A percentile compares a stretch with the other conserved stretches of the same genome.
Evolutionary conservation across 371 early-diverging fungal species (phyloP).

Genomic region (Chytridium lagenaria): DNA sequence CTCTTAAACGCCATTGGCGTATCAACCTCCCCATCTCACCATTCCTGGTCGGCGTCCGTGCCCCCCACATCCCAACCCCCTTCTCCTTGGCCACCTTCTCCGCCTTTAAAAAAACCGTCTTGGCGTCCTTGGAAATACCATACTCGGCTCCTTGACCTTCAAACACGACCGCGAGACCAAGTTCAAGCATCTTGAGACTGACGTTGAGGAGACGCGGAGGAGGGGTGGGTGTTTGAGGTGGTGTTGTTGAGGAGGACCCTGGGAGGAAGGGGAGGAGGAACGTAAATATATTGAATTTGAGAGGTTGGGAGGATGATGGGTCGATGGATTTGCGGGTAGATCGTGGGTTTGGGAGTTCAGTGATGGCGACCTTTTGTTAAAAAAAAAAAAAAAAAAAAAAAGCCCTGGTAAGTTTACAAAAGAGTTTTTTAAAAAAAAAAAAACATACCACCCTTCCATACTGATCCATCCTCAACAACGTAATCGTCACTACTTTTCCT

Average conservation of each 20-base stretch:
- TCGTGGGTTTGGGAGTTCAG: not conserved
- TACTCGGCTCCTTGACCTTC: conserved; percentile 1
- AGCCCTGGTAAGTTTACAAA: not conserved
- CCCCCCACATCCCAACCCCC: not conserved
- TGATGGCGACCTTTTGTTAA: not conserved
- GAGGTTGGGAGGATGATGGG: too few species aligned
- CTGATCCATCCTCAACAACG: not conserved
- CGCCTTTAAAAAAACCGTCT: not conserved
- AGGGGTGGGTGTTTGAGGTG: too few species aligned
- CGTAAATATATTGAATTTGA: too few species aligned
- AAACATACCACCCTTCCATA: not conserved
- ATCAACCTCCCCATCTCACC: not conserved
- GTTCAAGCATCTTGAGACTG: not conserved
- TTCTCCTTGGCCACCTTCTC: not conserved
- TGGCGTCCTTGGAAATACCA: not conserved
- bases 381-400: not conserved
- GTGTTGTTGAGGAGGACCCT: too few species aligned
- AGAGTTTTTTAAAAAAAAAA: not conserved
- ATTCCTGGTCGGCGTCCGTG: not conserved
- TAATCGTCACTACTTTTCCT: not conserved
- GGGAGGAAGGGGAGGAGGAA: too few species aligned
- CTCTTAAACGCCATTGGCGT: not conserved
- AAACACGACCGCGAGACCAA: conserved; percentile 7
- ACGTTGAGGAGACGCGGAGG: too few species aligned
- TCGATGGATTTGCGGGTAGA: too few species aligned